phyloP scores from a whole-genome alignment of 345 rosid genomes.

The Durio zibethinus region DNA sequence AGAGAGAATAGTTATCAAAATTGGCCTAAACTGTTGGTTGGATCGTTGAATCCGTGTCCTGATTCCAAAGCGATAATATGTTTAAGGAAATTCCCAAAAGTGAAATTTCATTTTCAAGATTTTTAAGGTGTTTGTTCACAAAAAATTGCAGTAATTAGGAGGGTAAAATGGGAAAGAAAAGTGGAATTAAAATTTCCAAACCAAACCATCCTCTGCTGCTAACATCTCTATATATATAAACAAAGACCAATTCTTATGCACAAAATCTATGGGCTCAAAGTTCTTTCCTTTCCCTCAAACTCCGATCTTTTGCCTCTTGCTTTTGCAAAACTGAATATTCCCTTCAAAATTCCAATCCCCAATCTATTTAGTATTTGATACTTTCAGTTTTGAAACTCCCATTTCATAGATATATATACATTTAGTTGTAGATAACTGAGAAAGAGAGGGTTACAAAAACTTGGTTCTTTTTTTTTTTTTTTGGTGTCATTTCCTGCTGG shows the following conservation, averaged over 20 bases:
- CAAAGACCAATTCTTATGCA: not conserved
- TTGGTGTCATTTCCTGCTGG: not conserved
- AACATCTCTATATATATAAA: not conserved
- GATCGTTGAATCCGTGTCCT: no score
- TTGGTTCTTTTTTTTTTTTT: not conserved
- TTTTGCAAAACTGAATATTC: not conserved
- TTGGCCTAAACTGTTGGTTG: no score
- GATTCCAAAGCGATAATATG: not conserved
- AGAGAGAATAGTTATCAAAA: no score
- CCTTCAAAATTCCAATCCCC: not conserved
- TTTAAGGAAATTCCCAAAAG: not conserved
- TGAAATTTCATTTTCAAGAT: not conserved
- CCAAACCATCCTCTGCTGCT: not conserved
- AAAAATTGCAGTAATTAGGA: not conserved
- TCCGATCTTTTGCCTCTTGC: not conserved
- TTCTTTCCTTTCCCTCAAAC: not conserved
- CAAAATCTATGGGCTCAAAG: not conserved
- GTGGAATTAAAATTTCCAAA: not conserved
- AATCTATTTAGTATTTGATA: not conserved
- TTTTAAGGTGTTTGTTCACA: not conserved
- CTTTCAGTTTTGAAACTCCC: not conserved
- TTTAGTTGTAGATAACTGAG: not conserved
- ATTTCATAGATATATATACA: not conserved
- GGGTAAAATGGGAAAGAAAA: conserved; percentile 5
- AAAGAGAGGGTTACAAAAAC: not conserved